phyloP scores from a whole-genome alignment of 192 early-diverging fungal genomes.

The Pilaira anomala region DNA sequence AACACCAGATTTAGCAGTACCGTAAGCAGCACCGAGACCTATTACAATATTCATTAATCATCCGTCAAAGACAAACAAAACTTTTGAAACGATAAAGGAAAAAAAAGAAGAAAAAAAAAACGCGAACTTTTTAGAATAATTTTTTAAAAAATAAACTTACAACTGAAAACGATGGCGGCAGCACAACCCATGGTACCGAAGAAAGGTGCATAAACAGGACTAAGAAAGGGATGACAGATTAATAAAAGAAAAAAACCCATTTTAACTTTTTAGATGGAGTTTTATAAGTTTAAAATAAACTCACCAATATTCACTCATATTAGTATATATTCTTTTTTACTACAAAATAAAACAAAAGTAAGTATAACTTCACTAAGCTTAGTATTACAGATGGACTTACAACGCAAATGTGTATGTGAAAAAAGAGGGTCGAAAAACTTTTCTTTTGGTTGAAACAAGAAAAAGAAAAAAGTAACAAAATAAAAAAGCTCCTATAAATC shows the following conservation, averaged over 20 bases:
- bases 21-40: constrained; percentile 96
- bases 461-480: too few species aligned
- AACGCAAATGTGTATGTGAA: too few species aligned
- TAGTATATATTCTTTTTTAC: too few species aligned
- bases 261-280: neutral
- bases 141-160: constrained; percentile 46
- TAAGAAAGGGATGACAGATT: neutral
- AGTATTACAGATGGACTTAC: too few species aligned
- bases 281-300: neutral
- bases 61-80: constrained; percentile 1
- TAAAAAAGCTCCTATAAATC: too few species aligned
- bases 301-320: constrained; percentile 15
- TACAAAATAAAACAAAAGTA: too few species aligned
- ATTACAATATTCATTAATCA: neutral
- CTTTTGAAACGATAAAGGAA: constrained; percentile 38
- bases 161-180: constrained; percentile 86
- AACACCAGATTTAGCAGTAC: constrained; percentile 95
- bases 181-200: constrained; percentile 92
- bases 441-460: too few species aligned
- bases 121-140: neutral
- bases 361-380: too few species aligned
- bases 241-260: neutral
- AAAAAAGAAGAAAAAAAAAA: constrained; percentile 4
- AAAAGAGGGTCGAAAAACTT: too few species aligned
- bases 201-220: constrained; percentile 94